A percentile compares a stretch with the other conserved stretches of the same genome.
phyloP scores from a whole-genome alignment of 495 filamentous ascomycete genomes.

The Daldinia decipiens region DNA sequence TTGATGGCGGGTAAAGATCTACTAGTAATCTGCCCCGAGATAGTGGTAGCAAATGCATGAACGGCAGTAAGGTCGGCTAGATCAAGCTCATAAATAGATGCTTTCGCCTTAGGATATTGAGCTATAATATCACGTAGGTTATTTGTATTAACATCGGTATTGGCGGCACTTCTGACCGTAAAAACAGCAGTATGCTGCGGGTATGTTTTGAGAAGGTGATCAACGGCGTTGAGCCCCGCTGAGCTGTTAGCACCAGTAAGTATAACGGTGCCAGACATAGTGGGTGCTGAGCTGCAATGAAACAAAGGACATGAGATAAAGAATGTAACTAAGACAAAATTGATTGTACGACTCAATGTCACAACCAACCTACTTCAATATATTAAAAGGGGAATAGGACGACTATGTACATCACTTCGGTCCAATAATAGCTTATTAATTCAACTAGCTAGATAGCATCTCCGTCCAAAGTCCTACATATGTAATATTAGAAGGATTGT shows the following conservation, averaged over 20 bases:
- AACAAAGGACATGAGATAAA: not conserved
- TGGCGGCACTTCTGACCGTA: not conserved
- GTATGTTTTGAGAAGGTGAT: not conserved
- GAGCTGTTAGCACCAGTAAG: not conserved
- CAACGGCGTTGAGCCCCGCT: not conserved
- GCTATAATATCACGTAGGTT: not conserved
- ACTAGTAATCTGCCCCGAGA: conserved; percentile 40
- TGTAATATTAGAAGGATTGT: not conserved
- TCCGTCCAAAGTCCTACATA: not conserved
- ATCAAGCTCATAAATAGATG: conserved; percentile 1
- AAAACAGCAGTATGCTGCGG: not conserved
- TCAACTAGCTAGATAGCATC: not conserved
- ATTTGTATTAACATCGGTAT: not conserved
- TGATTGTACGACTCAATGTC: not conserved
- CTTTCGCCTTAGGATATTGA: not conserved
- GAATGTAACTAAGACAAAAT: not conserved
- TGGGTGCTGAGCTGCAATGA: not conserved
- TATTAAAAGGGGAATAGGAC: not conserved
- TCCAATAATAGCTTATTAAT: not conserved
- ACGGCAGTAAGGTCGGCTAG: conserved; percentile 51
- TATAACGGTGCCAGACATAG: not conserved
- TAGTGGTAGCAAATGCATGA: conserved; percentile 48
- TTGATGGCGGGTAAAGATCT: conserved; percentile 51
- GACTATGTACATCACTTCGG: not conserved
- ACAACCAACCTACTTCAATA: not conserved